Percentiles rank a stretch among this genome's conserved stretches.
These are phyloP conservation scores for Sphagnum tenellum DNA, from an alignment of 225 moss, liverwort and hornwort genomes.

Conservation along the genomic window DNA sequence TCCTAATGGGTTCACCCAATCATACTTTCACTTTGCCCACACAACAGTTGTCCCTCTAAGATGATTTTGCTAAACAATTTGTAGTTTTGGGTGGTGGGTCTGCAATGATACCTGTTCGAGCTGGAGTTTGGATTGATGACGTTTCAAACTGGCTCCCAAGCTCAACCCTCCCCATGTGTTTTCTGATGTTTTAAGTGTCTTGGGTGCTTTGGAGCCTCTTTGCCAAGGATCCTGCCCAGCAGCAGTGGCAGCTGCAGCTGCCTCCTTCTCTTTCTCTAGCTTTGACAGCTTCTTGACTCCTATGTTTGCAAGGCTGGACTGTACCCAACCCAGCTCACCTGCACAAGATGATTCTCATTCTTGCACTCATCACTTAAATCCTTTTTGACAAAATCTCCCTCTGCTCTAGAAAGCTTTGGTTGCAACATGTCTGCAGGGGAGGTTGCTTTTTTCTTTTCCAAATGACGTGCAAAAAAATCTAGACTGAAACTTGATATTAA, in stretches of 20 bases:
- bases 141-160: not conserved
- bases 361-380: not conserved
- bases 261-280: conserved; percentile 1
- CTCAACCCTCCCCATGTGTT: not conserved
- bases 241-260: not conserved
- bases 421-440: not conserved
- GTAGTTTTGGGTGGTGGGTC: no score
- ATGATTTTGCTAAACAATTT: no score
- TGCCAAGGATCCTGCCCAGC: conserved; percentile 4
- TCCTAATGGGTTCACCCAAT: no score
- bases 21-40: no score
- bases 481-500: not conserved
- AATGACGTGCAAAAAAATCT: not conserved
- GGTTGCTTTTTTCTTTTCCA: not conserved
- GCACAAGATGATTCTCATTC: not conserved
- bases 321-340: not conserved
- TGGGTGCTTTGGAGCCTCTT: not conserved
- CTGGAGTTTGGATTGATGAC: conserved; percentile 4
- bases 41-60: no score
- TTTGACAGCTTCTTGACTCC: conserved; percentile 3
- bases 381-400: not conserved
- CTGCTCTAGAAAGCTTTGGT: not conserved
- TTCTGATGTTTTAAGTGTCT: not conserved
- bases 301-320: conserved; percentile 1
- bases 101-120: not conserved